Base-by-base conservation (phyloP, 164 flowering plant genomes). In the Pachysandra terminalis region DNA sequence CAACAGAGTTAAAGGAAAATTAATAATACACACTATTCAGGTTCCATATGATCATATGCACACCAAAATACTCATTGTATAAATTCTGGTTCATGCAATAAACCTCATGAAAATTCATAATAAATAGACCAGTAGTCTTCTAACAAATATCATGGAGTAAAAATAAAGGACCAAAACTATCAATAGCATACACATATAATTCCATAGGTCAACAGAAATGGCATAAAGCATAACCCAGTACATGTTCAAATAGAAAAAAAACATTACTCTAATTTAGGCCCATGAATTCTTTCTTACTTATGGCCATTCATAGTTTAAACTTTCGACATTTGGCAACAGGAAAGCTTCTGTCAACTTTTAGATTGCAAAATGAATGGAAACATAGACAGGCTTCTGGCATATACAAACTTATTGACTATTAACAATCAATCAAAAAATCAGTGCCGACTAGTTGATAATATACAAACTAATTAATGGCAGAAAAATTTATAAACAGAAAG, bases 1-100 rank as follows among this genome's bases (percentile, higher is more conserved):
- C 40, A 40, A 41, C 51, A 22, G 28, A 68, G 67, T 64, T 32
- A 32, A 32, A 32, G 56, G 32, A 64, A 35, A 45, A 23, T 32
- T 24, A 41, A 56, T 26, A 25, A 66, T 45, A 51, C 14, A 59
- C 23, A 22, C 25, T 63, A 12, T 59, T 16, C 10, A 67, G 26
- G 56, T 37, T 56, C 45, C 37, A 54, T 15, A 37, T 26, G 23
- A 49, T 26, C 56, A 17, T 51, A 62, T 63, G 12, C 66, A 49
- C 0, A 27, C 48, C 28, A 63, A 63, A 63, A 23, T 23, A 64
- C 26, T 51, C 54, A 24, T 25, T 25, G 14, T 26, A 21, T 21
- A 12, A 45, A 45, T 45, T 45, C 6, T 45, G 2, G 15, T 45
- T 12, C 51, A 45, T 15, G 17, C 16, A 45, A 45, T 12, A 10